Percentiles rank a stretch among this genome's conserved stretches.
phyloP scores from a whole-genome alignment of 1,139 yeast species.

The Lodderomyces parapsilosis region DNA sequence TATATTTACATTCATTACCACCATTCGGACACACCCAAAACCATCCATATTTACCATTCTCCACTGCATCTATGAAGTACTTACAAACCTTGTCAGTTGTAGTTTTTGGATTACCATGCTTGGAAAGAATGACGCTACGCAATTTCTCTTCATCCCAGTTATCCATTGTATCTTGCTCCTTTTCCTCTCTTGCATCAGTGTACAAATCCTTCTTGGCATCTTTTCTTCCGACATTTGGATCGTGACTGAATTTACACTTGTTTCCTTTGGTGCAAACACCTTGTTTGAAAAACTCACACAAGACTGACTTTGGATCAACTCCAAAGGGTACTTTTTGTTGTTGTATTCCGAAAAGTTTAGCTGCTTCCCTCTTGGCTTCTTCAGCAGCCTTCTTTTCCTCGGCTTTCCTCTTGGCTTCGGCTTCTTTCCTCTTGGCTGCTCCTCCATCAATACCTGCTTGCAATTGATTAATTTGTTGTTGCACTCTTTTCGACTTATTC shows the following conservation, averaged over 20 bases:
- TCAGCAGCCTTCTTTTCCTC: constrained; percentile 93
- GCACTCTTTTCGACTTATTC: constrained; percentile 90
- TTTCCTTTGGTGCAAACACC: constrained; percentile 88
- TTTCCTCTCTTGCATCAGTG: constrained; percentile 77
- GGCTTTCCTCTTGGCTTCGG: constrained; percentile 67
- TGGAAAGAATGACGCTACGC: constrained; percentile 79
- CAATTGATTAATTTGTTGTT: constrained; percentile 78
- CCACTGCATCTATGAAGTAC: constrained; percentile 93
- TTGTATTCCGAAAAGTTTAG: constrained; percentile 69
- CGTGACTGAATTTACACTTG: constrained; percentile 95
- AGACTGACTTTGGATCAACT: constrained; percentile 92
- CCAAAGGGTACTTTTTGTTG: constrained; percentile 93
- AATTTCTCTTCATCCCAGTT: constrained; percentile 96
- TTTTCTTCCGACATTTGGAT: constrained; percentile 80
- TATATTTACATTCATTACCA: constrained; percentile 90
- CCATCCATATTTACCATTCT: constrained; percentile 98
- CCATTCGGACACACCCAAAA: constrained; percentile 98
- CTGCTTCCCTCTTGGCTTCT: constrained; percentile 83
- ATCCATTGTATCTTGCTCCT: constrained; percentile 89
- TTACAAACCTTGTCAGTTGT: constrained; percentile 96
- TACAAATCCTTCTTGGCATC: constrained; percentile 89
- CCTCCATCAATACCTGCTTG: constrained; percentile 62
- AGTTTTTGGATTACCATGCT: constrained; percentile 91
- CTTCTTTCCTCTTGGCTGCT: constrained; percentile 69
- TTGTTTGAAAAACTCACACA: constrained; percentile 88